phyloP scores from a whole-genome alignment of 805 yeast species.

The Torulaspora franciscae region DNA sequence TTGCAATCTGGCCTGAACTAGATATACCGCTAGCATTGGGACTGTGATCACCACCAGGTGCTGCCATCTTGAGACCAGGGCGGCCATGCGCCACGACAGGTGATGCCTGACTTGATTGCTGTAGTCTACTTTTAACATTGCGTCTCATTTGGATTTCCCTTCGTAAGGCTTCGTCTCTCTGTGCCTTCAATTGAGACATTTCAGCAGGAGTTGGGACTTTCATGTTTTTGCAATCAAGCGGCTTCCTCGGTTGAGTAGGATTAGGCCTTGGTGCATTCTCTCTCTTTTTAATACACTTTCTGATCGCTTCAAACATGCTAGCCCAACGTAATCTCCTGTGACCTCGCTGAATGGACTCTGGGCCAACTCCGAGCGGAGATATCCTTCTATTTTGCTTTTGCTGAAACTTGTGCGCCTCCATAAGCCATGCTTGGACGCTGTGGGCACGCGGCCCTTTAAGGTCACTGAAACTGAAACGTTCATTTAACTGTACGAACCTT shows the following conservation, averaged over 20 bases:
- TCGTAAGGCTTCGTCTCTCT: conserved; percentile 79
- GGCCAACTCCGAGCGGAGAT: conserved; percentile 89
- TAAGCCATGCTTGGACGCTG: conserved; percentile 86
- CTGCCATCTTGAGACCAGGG: conserved; percentile 6
- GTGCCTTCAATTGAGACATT: conserved; percentile 73
- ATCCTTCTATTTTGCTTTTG: conserved; percentile 82
- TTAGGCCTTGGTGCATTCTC: conserved; percentile 68
- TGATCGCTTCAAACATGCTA: conserved; percentile 91
- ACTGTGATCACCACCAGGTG: conserved; percentile 17
- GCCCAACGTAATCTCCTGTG: conserved; percentile 92
- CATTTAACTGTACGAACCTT: conserved; percentile 87
- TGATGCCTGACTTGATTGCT: conserved; percentile 22
- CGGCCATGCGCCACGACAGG: conserved; percentile 7
- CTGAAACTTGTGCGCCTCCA: conserved; percentile 84
- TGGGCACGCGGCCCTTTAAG: conserved; percentile 82
- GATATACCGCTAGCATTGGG: conserved; percentile 7
- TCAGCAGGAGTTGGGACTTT: conserved; percentile 80
- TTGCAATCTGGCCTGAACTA: conserved; percentile 6
- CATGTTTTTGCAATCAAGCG: conserved; percentile 39
- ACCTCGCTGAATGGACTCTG: conserved; percentile 89
- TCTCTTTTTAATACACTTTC: conserved; percentile 83
- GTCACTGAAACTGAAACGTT: conserved; percentile 78
- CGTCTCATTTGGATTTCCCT: conserved; percentile 45
- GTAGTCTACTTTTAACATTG: conserved; percentile 30
- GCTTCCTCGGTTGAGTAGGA: conserved; percentile 41